Evolutionary conservation across 371 early-diverging fungal genomes (phyloP), one percentile per base, ranked within the genome.

Genomic region (Mucor lusitanicus): DNA sequence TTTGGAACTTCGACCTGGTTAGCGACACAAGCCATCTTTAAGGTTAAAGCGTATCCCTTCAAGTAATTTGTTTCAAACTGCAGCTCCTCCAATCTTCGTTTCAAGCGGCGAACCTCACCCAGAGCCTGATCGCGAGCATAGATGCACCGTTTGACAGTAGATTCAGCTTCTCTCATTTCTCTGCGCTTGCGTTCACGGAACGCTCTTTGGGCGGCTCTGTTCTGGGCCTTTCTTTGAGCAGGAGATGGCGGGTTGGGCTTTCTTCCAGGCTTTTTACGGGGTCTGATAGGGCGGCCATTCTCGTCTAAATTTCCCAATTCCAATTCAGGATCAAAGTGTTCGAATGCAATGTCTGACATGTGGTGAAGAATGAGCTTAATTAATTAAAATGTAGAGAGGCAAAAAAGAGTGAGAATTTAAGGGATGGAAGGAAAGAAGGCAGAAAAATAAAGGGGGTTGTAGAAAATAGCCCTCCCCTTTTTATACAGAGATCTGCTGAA

Each of bases 161-260:
- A 72, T 65, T 80, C 80, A 15, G 75, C 77, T 35, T 80, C 80
- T 12, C 71, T 66, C 80, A 77, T 80, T 50, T 77, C 80, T 9
- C 74, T 68, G n/a, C 77, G 70, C 48, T 80, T 77, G 33, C 80
- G 58, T 56, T 75, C 80, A 9, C 80, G 71, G 56, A 80, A 80
- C 17, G 75, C 75, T 27, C 74, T 48, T 64, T 80, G 80, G 1
- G 80, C 77, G 21, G 73, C 77, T 60, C 80, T 64, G 28, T 80
- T 77, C 27, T 80, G 80, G 30, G 77, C 80, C 48, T 90, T 91
- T 21, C 80, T 69, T 60, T 75, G 75, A 50, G 75, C 77, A 8
- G 72, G 57, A 35, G 77, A 67, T 5, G 80, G 77, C 32, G 80
- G 80, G 35, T 80, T 80, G 19, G 77, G 76, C 33, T 80, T 80